Conservation (phyloP, 176 grass and related monocot species). For the Ensete glaucum region DNA sequence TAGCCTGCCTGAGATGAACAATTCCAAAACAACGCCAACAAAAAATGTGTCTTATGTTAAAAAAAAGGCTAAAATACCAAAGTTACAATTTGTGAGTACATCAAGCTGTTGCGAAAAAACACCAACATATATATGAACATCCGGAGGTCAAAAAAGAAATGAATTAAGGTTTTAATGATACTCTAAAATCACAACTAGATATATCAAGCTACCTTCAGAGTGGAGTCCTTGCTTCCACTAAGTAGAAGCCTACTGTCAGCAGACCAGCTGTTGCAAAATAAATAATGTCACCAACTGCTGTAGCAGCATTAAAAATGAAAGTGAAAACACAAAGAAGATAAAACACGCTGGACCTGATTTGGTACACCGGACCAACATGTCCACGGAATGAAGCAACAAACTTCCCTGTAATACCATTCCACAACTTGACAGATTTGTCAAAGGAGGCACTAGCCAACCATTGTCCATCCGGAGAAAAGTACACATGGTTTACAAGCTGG, state of each 20-base stretch:
- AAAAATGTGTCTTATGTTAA: not conserved
- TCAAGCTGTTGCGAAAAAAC: not conserved
- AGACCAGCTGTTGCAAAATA: slow-evolving; percentile 55
- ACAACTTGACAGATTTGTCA: slow-evolving; percentile 93
- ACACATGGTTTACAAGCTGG: slow-evolving; percentile 96
- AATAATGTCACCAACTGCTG: not conserved
- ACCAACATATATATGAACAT: not conserved
- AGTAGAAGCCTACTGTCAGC: slow-evolving; percentile 93
- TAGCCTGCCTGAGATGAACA: not conserved
- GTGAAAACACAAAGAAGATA: not conserved
- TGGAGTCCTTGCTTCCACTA: slow-evolving; percentile 97
- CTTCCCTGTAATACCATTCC: slow-evolving; percentile 92
- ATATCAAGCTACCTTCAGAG: slow-evolving; percentile 52
- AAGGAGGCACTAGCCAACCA: slow-evolving; percentile 98
- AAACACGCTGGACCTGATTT: slow-evolving; percentile 54
- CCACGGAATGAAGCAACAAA: slow-evolving; percentile 79
- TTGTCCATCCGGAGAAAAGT: slow-evolving; percentile 97
- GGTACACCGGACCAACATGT: slow-evolving; percentile 87
- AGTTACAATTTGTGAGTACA: not conserved
- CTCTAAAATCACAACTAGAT: not conserved
- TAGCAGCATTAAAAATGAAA: not conserved
- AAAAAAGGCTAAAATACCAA: not conserved
- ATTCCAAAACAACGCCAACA: not conserved
- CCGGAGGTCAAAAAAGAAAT: no score
- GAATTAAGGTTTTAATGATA: not conserved